Base-by-base conservation (phyloP, 2,329 filamentous ascomycete species). In the Ophiostoma fasciatum region DNA sequence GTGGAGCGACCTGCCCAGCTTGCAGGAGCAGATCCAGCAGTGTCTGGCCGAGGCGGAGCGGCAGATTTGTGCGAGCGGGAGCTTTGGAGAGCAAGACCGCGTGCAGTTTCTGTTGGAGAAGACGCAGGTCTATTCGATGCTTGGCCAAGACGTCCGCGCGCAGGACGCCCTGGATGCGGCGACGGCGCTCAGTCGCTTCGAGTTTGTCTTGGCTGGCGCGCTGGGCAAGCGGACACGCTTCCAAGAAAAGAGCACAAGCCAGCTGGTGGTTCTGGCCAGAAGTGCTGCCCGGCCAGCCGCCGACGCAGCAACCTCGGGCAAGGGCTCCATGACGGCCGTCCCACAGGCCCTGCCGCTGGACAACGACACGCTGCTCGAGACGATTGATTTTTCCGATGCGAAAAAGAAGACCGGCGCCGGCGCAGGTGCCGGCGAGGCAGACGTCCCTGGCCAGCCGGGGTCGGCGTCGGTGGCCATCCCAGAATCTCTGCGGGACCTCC, bases 331-430 rank as follows among this genome's bases (percentile, higher is more conserved):
- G 3, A 38, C 7, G 1, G 25, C 43, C 1, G 60, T 58, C 18
- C 84, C 85, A 0, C 70, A 78, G 46, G 77, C 78, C 3, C 55
- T 96, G 12, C 70, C 80, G 25, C 61, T 96, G 4, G 92, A 96
- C 50, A 82, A 98, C 48, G 90, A 98, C 52, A 96, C 90, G 0
- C 66, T 98, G 0, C 65, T 96, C 2, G 90, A 98, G 53, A 72
- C 75, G 4, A 88, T 98, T 27, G 68, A 79, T 1, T 98, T 94
- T 50, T 69, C 73, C 5, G 49, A 53, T 27, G 44, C 8, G 46
- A 28, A 33, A 7, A 31, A 20, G 22, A 22, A 3, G 12, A 13
- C 11, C 15, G 3, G 7, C 7, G n/a, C 49, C 1, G 46, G 50
- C 53, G 28, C 21, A 15, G 33, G 23, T 13, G 23, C 13, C 23